These are phyloP conservation scores for Dichotomopilus funicola DNA, from an alignment of 2,329 filamentous ascomycete species.

Conservation along the genomic window DNA sequence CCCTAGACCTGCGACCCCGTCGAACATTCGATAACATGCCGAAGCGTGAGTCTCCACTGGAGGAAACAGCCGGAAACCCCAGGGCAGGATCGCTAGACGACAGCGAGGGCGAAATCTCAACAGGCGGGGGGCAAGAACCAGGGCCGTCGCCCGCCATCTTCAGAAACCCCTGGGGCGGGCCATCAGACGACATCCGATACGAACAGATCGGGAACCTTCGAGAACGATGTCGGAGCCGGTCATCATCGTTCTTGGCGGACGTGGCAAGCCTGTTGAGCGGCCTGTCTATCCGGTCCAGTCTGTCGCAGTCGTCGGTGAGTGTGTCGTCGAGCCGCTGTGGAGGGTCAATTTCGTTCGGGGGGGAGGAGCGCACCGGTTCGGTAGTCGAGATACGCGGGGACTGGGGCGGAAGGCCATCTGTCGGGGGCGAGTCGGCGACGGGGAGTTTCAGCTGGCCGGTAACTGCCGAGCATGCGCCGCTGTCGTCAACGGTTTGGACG, in stretches of 20 bases:
- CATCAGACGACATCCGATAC: background rate
- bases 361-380: background rate
- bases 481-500: background rate
- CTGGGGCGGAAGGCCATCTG: background rate
- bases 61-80: too few relatives aligned
- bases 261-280: slow-evolving; percentile 10
- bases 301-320: slow-evolving; percentile 6
- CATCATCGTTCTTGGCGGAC: slow-evolving; percentile 14
- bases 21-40: background rate
- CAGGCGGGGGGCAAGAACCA: too few relatives aligned
- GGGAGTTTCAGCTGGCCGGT: background rate
- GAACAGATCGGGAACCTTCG: slow-evolving; percentile 2
- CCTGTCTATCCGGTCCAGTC: slow-evolving; percentile 11
- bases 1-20: background rate
- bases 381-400: background rate
- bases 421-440: background rate
- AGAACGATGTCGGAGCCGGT: slow-evolving; percentile 11
- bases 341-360: background rate
- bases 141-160: background rate
- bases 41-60: too few relatives aligned
- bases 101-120: too few relatives aligned
- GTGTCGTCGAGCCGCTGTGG: slow-evolving; percentile 1
- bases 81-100: too few relatives aligned
- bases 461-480: background rate
- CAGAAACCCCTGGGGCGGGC: background rate